Evolutionary conservation across 2,329 filamentous ascomycete species (phyloP).

Genomic region (Cladophialophora chaetospira): DNA sequence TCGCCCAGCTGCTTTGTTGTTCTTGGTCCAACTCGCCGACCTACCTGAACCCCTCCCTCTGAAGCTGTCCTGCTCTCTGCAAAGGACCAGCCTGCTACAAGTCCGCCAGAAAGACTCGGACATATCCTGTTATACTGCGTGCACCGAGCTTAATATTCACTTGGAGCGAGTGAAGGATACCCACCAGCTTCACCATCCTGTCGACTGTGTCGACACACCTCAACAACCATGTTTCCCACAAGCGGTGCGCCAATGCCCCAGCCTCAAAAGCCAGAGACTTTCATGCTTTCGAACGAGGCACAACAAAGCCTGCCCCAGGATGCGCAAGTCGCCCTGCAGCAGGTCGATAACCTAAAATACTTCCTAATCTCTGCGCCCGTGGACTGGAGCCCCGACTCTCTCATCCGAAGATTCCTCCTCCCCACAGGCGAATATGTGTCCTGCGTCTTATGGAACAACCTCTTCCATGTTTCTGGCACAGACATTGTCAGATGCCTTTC

Average conservation of each 20-base stretch:
- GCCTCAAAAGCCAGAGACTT: conserved; percentile 96
- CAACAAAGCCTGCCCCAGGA: conserved; percentile 95
- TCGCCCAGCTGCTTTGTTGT: conserved; percentile 12
- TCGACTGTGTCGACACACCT: conserved; percentile 29
- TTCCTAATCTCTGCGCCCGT: conserved; percentile 98
- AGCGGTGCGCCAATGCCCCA: conserved; percentile 81
- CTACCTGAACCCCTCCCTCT: conserved; percentile 3
- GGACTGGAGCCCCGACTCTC: conserved; percentile 95
- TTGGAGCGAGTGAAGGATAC: conserved; percentile 28
- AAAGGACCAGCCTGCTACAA: conserved; percentile 7
- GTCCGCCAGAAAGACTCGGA: conserved; percentile 9
- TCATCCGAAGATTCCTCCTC: conserved; percentile 91
- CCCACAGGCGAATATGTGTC: conserved; percentile 99
- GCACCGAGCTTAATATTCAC: conserved; percentile 9
- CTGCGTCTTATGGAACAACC: conserved; percentile 97
- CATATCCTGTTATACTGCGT: conserved; percentile 1
- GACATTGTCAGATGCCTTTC: conserved; percentile 98
- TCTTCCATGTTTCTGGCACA: conserved; percentile 98
- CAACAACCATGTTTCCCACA: conserved; percentile 70
- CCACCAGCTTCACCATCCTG: conserved; percentile 15
- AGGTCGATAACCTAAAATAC: conserved; percentile 99
- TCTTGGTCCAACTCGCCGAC: conserved; percentile 12
- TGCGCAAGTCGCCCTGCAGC: conserved; percentile 93
- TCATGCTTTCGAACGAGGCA: conserved; percentile 95
- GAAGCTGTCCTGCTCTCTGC: conserved; percentile 5